phyloP scores from a whole-genome alignment of 306 rosid species.

The Lithocarpus polystachyus region DNA sequence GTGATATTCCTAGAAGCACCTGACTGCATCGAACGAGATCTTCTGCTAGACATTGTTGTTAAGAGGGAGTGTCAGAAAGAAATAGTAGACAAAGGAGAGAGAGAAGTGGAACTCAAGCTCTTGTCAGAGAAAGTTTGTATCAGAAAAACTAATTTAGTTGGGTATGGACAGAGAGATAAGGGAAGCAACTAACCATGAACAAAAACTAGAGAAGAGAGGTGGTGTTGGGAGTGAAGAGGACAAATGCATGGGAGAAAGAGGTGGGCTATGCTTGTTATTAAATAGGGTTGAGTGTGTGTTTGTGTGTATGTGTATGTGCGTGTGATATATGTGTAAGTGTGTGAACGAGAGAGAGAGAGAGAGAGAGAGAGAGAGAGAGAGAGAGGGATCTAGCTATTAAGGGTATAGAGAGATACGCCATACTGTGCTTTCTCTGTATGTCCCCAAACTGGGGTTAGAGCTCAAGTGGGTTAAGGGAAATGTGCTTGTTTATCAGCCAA shows the following conservation, averaged over 20 bases:
- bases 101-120: not conserved
- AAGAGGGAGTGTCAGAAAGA: constrained; percentile 3
- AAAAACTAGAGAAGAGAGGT: not conserved
- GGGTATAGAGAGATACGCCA: constrained; percentile 48
- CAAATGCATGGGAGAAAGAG: constrained; percentile 68
- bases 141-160: not conserved
- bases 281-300: constrained; percentile 23
- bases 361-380: constrained; percentile 4
- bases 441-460: constrained; percentile 56
- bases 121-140: not conserved
- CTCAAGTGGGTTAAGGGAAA: constrained; percentile 54
- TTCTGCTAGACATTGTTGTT: constrained; percentile 71
- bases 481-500: constrained; percentile 49
- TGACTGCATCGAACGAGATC: constrained; percentile 71
- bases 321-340: not conserved
- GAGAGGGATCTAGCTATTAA: not conserved
- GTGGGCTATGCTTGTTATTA: constrained; percentile 59
- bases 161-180: constrained; percentile 24
- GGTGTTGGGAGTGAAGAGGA: constrained; percentile 42
- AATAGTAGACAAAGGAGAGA: not conserved
- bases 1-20: constrained; percentile 49
- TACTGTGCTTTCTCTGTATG: constrained; percentile 44
- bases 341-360: not conserved
- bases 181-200: constrained; percentile 3
- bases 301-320: not conserved